Evolutionary conservation across 1,284 basidiomycete genomes (phyloP), one percentile per base, ranked within the genome.

Genomic region (Trametes hirsuta): DNA sequence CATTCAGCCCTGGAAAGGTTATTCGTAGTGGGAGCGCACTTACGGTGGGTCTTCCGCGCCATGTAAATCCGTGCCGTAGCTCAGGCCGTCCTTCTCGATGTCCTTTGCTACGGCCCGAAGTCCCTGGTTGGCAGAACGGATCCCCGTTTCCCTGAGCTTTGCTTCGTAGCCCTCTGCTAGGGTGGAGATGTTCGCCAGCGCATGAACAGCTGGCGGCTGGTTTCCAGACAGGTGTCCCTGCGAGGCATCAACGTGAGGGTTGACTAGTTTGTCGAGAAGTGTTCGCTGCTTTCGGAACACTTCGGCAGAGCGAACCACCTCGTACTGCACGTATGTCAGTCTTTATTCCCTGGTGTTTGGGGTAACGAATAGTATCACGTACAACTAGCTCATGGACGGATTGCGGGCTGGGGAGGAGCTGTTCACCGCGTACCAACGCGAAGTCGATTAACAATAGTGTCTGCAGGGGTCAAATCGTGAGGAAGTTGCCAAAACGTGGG

Each of bases 301-400:
- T 1, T 76, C 63, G 3, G 81, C 76, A 5, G 83, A 84, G 15
- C 85, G 80, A 36, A 87, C 81, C 15, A 88, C 74, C 65, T 90
- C 86, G 60, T 90, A 89, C 86, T 88, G 47, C 21, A 21, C 2
- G 49, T n/a, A 21, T 15, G 46, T 61, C 14, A 48, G 44, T 34
- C 6, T 25, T 14, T 22, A 1, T 9, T 15, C 14, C 14, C 39
- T n/a, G 52, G 30, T 4, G 2, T 3, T 5, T 6, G 24, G 8
- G 21, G 3, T 21, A 35, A 9, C 4, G 11, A 24, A 21, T 6
- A 3, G 5, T 51, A 18, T 9, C 21, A 59, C 85, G 68, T 71
- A 89, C 87, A 53, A 88, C 78, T 39, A 88, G 76, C 55, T 83
- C 83, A 61, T 88, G 84, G 5, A 86, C 63, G 6, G 82, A 77